Evolutionary conservation across 1,284 basidiomycete genomes (phyloP).

Genomic region (Cryptococcus sp.): DNA sequence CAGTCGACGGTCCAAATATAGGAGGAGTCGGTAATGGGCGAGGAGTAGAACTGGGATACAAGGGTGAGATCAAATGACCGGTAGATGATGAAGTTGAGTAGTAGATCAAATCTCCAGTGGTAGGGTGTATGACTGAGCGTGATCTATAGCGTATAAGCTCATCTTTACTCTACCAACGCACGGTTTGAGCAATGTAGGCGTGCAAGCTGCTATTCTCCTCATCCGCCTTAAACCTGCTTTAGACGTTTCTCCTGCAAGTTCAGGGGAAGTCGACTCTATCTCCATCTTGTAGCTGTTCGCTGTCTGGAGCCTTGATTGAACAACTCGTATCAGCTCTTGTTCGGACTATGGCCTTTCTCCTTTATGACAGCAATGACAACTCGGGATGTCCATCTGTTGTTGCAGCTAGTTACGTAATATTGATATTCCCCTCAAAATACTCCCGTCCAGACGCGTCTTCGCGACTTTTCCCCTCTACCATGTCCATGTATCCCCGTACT

Average conservation of each 20-base stretch:
- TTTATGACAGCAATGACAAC: no score
- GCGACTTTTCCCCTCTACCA: no score
- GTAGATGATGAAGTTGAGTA: conserved; percentile 1
- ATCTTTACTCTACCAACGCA: no score
- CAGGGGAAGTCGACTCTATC: no score
- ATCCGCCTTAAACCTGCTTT: conserved; percentile 17
- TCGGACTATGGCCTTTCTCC: neutral
- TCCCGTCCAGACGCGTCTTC: no score
- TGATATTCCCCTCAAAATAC: no score
- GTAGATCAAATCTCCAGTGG: conserved; percentile 14
- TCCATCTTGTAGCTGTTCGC: no score
- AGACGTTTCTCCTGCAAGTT: conserved; percentile 12
- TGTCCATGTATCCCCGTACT: no score
- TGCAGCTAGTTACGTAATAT: no score
- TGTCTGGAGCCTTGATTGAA: no score
- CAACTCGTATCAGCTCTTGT: neutral
- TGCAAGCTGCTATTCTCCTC: conserved; percentile 2
- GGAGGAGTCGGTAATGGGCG: conserved; percentile 18
- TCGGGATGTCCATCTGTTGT: neutral
- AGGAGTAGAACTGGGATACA: conserved; percentile 15
- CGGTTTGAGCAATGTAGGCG: neutral
- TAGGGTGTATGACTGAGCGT: conserved; percentile 9
- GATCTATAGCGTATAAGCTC: neutral
- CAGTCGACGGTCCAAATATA: conserved; percentile 13
- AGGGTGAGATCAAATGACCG: conserved; percentile 15